Conservation (phyloP, 306 rosid genomes). For the Gillenia trifoliata region DNA sequence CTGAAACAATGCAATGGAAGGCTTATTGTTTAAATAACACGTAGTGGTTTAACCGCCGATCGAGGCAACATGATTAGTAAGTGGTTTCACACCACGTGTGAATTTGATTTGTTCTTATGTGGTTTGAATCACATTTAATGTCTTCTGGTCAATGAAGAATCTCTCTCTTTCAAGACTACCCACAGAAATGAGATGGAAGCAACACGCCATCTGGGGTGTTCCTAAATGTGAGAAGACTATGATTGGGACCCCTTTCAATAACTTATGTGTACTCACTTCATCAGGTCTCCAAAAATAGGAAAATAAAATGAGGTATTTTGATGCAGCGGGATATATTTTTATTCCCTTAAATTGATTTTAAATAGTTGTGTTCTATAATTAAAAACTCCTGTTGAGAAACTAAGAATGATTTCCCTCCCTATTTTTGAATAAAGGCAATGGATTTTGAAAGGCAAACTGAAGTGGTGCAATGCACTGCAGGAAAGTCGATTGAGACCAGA, state of each 20-base stretch:
- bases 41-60: background rate
- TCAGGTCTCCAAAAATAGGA: background rate
- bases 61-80: background rate
- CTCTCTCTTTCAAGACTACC: background rate
- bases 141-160: background rate
- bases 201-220: background rate
- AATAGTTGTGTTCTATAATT: background rate
- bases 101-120: background rate
- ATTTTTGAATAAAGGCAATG: background rate
- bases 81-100: slow-evolving; percentile 17
- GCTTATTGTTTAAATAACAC: background rate
- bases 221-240: background rate
- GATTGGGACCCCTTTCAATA: background rate
- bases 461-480: background rate
- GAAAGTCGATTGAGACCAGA: background rate
- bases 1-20: too few species aligned
- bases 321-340: too few species aligned
- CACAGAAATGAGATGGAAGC: background rate
- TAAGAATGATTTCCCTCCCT: background rate
- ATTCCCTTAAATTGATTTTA: background rate
- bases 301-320: background rate
- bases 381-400: background rate
- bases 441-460: background rate
- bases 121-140: slow-evolving; percentile 19
- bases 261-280: background rate